Percentiles rank a stretch among this genome's conserved stretches.
Conservation (phyloP, 225 moss, liverwort and hornwort genomes). For the Ulota crispa region DNA sequence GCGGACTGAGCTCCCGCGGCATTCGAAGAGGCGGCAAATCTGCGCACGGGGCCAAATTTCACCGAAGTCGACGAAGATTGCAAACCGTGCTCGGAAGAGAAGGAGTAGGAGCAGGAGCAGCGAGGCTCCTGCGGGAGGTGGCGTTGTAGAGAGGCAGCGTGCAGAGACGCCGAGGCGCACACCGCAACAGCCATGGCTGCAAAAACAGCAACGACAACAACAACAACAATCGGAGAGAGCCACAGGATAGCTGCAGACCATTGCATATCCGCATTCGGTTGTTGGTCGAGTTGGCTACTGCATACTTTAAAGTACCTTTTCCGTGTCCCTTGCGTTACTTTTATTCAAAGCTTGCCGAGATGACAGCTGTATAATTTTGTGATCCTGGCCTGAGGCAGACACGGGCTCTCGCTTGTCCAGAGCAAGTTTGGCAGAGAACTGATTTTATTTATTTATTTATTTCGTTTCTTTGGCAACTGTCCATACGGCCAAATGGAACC, state of each 20-base stretch:
- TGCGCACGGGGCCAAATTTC: neutral
- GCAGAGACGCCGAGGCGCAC: conserved; percentile 21
- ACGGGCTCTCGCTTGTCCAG: too few species aligned
- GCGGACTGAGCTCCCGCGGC: conserved; percentile 23
- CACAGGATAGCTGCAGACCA: neutral
- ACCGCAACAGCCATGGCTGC: conserved; percentile 27
- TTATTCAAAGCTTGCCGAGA: neutral
- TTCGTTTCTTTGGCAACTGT: too few species aligned
- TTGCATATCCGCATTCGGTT: neutral
- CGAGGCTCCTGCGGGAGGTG: neutral
- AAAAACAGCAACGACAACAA: neutral
- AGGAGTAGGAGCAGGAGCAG: conserved; percentile 21
- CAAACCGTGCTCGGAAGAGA: conserved; percentile 21
- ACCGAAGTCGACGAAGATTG: neutral
- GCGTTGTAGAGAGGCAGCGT: neutral
- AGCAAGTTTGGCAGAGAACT: too few species aligned
- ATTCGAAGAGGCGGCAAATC: neutral
- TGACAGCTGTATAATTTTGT: neutral
- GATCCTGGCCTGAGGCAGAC: too few species aligned
- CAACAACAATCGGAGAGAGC: neutral
- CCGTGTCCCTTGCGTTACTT: neutral
- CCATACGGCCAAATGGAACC: too few species aligned
- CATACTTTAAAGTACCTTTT: neutral
- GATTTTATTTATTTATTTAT: too few species aligned
- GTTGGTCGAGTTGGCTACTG: neutral